Conservation (phyloP, 78 protist species). For the Dictyostelium purpureum region DNA sequence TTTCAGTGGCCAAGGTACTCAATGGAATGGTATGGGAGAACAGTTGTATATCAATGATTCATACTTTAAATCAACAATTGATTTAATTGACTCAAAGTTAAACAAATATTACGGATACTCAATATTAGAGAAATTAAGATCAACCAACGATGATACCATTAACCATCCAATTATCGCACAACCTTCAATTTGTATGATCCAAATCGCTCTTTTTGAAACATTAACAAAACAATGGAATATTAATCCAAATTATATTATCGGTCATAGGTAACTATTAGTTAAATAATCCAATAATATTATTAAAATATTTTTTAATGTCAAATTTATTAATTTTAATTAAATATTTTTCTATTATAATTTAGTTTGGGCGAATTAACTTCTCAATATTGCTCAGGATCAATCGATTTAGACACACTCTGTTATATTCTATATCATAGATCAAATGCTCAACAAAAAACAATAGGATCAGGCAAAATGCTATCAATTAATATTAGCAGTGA, state of each 20-base stretch:
- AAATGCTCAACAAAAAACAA: neutral
- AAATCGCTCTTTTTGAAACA: neutral
- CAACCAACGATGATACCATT: neutral
- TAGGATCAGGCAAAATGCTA: slow-evolving; percentile 36
- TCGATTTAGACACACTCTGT: neutral
- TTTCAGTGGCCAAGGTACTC: slow-evolving; percentile 13
- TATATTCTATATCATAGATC: neutral
- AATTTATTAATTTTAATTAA: no score
- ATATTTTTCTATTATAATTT: no score
- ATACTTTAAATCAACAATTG: neutral
- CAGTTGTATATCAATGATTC: neutral
- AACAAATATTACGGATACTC: neutral
- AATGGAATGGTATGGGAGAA: neutral
- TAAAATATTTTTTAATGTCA: no score
- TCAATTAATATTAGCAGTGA: neutral
- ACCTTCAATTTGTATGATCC: neutral
- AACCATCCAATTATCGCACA: neutral
- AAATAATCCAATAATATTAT: no score
- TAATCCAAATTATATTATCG: neutral
- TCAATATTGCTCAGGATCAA: neutral
- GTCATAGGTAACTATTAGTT: no score
- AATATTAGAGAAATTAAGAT: neutral
- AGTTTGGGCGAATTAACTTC: slow-evolving; percentile 27
- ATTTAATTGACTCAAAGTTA: neutral
- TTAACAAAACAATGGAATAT: neutral